Conservation (phyloP, 2,329 filamentous ascomycete species). For the Trichophyton rubrum region DNA sequence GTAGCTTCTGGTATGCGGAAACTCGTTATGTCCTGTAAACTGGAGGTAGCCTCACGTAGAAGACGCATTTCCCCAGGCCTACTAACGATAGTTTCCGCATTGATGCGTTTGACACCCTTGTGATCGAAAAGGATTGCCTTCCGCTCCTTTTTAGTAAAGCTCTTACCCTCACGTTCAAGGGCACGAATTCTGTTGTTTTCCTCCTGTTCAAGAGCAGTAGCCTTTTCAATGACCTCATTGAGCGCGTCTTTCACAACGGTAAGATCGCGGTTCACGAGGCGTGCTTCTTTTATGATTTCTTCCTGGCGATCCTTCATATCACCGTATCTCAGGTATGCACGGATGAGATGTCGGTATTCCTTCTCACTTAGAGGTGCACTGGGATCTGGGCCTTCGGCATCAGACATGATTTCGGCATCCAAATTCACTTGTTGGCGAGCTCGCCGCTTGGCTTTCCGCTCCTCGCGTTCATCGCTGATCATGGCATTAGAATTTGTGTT, state of each 20-base stretch:
- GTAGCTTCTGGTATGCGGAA: conserved; percentile 86
- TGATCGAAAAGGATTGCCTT: conserved; percentile 96
- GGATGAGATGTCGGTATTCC: conserved; percentile 82
- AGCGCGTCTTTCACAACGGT: conserved; percentile 67
- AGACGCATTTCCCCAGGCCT: conserved; percentile 80
- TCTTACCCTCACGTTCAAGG: conserved; percentile 62
- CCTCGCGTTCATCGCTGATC: conserved; percentile 42
- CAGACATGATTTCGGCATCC: conserved; percentile 59
- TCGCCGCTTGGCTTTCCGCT: conserved; percentile 57
- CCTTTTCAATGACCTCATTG: conserved; percentile 63
- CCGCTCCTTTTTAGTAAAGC: conserved; percentile 88
- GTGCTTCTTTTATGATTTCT: conserved; percentile 77
- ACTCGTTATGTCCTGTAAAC: conserved; percentile 53
- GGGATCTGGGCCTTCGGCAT: conserved; percentile 57
- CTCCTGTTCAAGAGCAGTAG: conserved; percentile 57
- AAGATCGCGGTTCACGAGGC: conserved; percentile 67
- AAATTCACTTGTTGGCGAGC: conserved; percentile 51
- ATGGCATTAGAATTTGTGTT: background rate
- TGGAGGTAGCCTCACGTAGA: conserved; percentile 59
- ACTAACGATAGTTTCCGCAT: conserved; percentile 88
- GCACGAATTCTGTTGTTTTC: conserved; percentile 52
- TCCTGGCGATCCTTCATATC: conserved; percentile 78
- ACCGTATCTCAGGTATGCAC: conserved; percentile 81
- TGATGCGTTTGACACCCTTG: conserved; percentile 83
- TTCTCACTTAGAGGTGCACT: conserved; percentile 83